A percentile compares a stretch with the other conserved stretches of the same genome.
Conservation (phyloP, 352 stramenopile species). For the Pythium myriotylum region DNA sequence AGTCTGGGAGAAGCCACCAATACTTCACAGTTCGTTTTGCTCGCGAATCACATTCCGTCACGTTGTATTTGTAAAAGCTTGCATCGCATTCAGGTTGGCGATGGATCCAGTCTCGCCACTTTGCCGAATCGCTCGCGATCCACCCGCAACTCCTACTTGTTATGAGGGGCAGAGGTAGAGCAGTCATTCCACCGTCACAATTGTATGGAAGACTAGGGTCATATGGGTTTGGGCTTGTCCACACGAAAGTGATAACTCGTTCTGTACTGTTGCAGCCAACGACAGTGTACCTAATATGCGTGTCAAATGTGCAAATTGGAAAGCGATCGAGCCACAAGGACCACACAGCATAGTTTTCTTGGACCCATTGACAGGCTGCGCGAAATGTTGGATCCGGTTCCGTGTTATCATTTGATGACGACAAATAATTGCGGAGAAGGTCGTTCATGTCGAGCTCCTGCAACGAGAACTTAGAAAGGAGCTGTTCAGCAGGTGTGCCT, state of each 20-base stretch:
- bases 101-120: slow-evolving; percentile 35
- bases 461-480: slow-evolving; percentile 35
- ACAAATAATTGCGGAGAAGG: slow-evolving; percentile 12
- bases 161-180: slow-evolving; percentile 30
- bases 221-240: slow-evolving; percentile 34
- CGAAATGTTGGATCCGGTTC: slow-evolving; percentile 26
- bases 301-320: slow-evolving; percentile 28
- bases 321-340: slow-evolving; percentile 27
- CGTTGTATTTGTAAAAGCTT: slow-evolving; percentile 44
- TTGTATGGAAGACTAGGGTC: slow-evolving; percentile 36
- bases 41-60: slow-evolving; percentile 34
- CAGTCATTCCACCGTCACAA: slow-evolving; percentile 42
- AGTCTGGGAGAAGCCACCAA: slow-evolving; percentile 42
- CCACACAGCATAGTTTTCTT: slow-evolving; percentile 36
- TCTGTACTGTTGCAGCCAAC: slow-evolving; percentile 25
- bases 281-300: slow-evolving; percentile 35
- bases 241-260: slow-evolving; percentile 34
- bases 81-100: slow-evolving; percentile 39
- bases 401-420: background rate
- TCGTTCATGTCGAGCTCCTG: slow-evolving; percentile 37
- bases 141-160: slow-evolving; percentile 42
- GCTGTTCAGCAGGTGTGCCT: slow-evolving; percentile 10
- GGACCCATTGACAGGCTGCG: slow-evolving; percentile 38
- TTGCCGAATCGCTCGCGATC: slow-evolving; percentile 14
- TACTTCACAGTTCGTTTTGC: slow-evolving; percentile 40